Evolutionary conservation across 352 stramenopile species (phyloP), one percentile per base, ranked within the genome.

Genomic region (Phytophthora hybrid): DNA sequence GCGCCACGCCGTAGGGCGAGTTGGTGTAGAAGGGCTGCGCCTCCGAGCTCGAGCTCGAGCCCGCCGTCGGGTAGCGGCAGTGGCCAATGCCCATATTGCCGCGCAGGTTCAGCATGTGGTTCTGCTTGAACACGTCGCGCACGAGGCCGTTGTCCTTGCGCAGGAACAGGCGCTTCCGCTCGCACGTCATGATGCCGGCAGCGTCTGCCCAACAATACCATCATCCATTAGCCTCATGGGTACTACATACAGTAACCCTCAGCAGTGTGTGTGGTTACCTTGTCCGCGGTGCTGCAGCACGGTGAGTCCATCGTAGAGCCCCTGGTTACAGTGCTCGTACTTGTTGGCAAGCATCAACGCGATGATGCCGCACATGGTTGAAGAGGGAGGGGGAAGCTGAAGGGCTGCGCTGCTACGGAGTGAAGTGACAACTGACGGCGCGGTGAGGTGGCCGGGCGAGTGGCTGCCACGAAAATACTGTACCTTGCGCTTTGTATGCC

Each of bases 11-110:
- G 82, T 99, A 99, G 13, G 98, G 98, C 76, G 97, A 99, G 89
- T 99, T 99, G 21, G 97, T 99, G 89, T 99, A 99, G 72, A 99
- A 98, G 16, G 98, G 98, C 84, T 99, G 97, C 54, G 96, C 94
- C 77, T 99, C 94, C 7, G 85, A 93, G 82, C 88, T 96, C 23
- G 87, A 90, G 58, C 88, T 95, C 0, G 88, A 94, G 51, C 98
- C 98, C 1, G 98, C 97, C 8, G 98, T 99, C 26, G 98, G 98
- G 84, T 99, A 99, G 44, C 98, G 95, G 67, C 95, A 97, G 81
- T 99, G 98, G 51, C 97, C 98, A 34, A 99, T 94, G 61, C 98
- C 98, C 76, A 99, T 96, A 74, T 98, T 94, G 21, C 98, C 98
- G 19, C 86, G 85, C 64, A 99, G 84, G 57, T 97, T 93, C 5